A percentile compares a stretch with the other conserved stretches of the same genome.
Evolutionary conservation across 495 filamentous ascomycete species (phyloP).

Genomic region (Gamarada debralockiae): DNA sequence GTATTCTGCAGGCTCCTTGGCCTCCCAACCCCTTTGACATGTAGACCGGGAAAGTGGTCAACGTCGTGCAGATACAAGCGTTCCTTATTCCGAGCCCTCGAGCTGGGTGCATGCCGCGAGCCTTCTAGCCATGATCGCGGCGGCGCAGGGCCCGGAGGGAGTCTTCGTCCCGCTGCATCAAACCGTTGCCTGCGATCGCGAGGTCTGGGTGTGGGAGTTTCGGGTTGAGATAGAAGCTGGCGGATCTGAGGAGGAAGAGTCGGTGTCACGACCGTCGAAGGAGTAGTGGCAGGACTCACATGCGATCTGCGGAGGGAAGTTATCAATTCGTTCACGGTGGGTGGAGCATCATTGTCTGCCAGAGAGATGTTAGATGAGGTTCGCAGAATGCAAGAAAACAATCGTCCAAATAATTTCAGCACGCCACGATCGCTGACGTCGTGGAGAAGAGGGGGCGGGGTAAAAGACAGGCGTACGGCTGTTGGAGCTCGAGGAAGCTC

Average conservation of each 20-base stretch:
- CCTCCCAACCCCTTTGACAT: slow-evolving; percentile 30
- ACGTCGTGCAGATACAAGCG: slow-evolving; percentile 20
- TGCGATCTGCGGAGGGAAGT: slow-evolving; percentile 38
- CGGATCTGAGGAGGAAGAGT: slow-evolving; percentile 48
- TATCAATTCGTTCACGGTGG: slow-evolving; percentile 47
- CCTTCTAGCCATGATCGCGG: slow-evolving; percentile 64
- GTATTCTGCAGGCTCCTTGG: slow-evolving; percentile 47
- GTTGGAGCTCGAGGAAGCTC: slow-evolving; percentile 9
- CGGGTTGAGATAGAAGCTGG: slow-evolving; percentile 64
- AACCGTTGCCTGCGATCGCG: slow-evolving; percentile 23
- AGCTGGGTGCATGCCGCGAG: slow-evolving; percentile 21
- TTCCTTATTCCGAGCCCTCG: slow-evolving; percentile 20
- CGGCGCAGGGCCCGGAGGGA: slow-evolving; percentile 63
- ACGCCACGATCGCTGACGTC: slow-evolving; percentile 1
- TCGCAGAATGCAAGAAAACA: too few species aligned
- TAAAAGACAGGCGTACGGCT: slow-evolving; percentile 12
- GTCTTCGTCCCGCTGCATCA: slow-evolving; percentile 40
- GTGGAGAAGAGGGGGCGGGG: background rate
- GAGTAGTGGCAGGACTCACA: background rate
- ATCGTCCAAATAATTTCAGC: slow-evolving; percentile 26
- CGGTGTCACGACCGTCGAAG: slow-evolving; percentile 24
- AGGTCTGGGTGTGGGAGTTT: slow-evolving; percentile 37
- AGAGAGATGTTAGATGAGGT: slow-evolving; percentile 2
- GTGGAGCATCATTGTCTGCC: slow-evolving; percentile 22
- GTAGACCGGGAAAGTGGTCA: slow-evolving; percentile 39